Evolutionary conservation across 805 yeast genomes (phyloP).

Genomic region (Kodamaea jinghongensis): DNA sequence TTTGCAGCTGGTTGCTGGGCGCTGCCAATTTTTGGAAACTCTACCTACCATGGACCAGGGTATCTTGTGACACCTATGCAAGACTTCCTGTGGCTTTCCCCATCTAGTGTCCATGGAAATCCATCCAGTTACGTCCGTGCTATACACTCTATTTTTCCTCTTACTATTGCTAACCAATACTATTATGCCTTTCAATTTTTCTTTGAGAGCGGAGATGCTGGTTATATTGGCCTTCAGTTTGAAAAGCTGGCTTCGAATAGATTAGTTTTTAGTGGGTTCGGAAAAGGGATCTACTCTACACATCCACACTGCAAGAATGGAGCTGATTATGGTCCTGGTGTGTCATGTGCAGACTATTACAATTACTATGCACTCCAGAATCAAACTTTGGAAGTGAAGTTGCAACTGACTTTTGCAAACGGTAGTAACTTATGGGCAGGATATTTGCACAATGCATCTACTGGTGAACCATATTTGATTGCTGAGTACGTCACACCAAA

Average conservation of each 20-base stretch:
- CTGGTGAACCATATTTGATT: not conserved
- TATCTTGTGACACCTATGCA: too few relatives aligned
- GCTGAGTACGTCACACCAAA: not conserved
- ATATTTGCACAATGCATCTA: too few relatives aligned
- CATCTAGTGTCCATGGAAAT: too few relatives aligned
- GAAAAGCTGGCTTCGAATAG: not conserved
- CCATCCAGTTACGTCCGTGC: too few relatives aligned
- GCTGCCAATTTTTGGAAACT: too few relatives aligned
- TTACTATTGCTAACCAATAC: not conserved
- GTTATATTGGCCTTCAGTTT: slow-evolving; percentile 3
- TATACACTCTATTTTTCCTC: not conserved
- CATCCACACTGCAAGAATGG: slow-evolving; percentile 5
- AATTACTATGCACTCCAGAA: not conserved
- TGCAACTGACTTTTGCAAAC: slow-evolving; percentile 1
- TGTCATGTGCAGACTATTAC: slow-evolving; percentile 3
- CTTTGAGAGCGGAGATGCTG: not conserved
- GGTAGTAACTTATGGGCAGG: slow-evolving; percentile 4
- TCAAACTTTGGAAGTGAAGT: not conserved
- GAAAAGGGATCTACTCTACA: not conserved
- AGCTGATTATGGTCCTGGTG: slow-evolving; percentile 11
- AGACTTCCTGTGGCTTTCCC: too few relatives aligned
- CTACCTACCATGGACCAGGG: too few relatives aligned
- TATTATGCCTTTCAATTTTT: not conserved
- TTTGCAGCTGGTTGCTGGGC: too few relatives aligned
- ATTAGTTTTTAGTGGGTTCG: slow-evolving; percentile 9